A percentile compares a stretch with the other conserved stretches of the same genome.
phyloP scores from a whole-genome alignment of 257 asterid species.

The Primulina tabacum region DNA sequence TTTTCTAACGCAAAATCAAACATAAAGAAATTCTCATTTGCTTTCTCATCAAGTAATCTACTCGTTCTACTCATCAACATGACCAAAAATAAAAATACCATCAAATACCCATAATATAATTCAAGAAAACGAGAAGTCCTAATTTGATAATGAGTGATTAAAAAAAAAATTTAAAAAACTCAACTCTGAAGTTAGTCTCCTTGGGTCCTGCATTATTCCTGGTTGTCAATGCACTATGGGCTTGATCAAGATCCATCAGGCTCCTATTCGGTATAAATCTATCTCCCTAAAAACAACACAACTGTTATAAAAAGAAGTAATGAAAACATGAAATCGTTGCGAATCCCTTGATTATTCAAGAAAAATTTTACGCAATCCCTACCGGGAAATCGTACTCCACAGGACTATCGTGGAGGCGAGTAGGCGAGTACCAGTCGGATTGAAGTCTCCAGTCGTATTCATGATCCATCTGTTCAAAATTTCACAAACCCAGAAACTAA shows the following conservation, averaged over 20 bases:
- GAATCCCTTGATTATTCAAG: conserved; percentile 4
- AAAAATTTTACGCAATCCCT: neutral
- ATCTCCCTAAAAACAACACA: conserved; percentile 53
- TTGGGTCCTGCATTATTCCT: conserved; percentile 8
- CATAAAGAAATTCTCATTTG: too few relatives aligned
- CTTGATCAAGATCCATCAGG: conserved; percentile 83
- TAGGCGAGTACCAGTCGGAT: conserved; percentile 77
- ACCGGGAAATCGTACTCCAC: conserved; percentile 68
- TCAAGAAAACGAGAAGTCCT: conserved; percentile 19
- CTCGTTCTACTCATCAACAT: neutral
- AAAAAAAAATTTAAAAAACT: conserved; percentile 10
- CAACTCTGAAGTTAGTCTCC: conserved; percentile 41
- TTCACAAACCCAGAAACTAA: neutral
- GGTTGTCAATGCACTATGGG: conserved; percentile 55
- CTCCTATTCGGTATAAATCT: conserved; percentile 86
- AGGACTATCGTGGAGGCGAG: conserved; percentile 69
- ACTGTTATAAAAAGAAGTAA: neutral
- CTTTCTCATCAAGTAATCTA: neutral
- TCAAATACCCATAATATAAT: conserved; percentile 4
- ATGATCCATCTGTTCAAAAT: conserved; percentile 36
- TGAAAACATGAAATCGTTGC: conserved; percentile 3
- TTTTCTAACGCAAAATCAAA: neutral
- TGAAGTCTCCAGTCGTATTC: conserved; percentile 34
- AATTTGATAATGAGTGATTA: neutral
- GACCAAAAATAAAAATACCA: conserved; percentile 5